Percentiles rank a stretch among this genome's conserved stretches.
Conservation (phyloP, 345 rosid genomes). For the Toxicodendron radicans region DNA sequence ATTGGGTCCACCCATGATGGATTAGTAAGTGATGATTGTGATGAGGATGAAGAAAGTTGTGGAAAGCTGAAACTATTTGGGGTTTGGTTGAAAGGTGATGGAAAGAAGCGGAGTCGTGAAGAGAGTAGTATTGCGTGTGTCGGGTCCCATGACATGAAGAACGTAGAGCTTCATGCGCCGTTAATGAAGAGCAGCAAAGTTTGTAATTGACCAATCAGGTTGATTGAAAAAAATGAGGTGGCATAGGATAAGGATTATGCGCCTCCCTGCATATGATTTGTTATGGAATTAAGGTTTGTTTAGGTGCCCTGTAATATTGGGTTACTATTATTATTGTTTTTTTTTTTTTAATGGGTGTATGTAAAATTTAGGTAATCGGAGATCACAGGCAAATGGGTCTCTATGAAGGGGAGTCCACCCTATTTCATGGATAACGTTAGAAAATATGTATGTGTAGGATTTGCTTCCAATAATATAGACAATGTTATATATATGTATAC, state of each 20-base stretch:
- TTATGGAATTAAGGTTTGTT: neutral
- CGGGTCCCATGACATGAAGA: constrained; percentile 56
- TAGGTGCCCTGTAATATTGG: neutral
- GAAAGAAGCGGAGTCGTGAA: constrained; percentile 65
- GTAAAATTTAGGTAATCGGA: neutral
- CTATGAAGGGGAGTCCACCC: neutral
- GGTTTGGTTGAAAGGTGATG: constrained; percentile 61
- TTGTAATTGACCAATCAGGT: constrained; percentile 44
- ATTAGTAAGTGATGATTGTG: constrained; percentile 19
- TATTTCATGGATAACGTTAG: neutral
- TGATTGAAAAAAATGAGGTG: neutral
- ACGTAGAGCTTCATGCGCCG: constrained; percentile 44
- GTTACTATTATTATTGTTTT: neutral
- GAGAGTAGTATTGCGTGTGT: constrained; percentile 43
- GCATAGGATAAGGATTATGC: neutral
- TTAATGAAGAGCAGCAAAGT: constrained; percentile 65
- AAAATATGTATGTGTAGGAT: too few relatives aligned
- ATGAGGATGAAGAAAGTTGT: constrained; percentile 21
- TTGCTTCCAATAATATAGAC: too few relatives aligned
- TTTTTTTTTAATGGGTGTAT: neutral
- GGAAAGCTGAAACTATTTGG: constrained; percentile 76
- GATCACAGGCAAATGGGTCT: constrained; percentile 27
- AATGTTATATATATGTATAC: too few relatives aligned
- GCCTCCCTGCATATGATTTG: neutral
- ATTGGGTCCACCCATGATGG: constrained; percentile 23